Evolutionary conservation across 108 stramenopile species (phyloP), one percentile per base, ranked within the genome.

Genomic region (Cyclotella distinguenda): DNA sequence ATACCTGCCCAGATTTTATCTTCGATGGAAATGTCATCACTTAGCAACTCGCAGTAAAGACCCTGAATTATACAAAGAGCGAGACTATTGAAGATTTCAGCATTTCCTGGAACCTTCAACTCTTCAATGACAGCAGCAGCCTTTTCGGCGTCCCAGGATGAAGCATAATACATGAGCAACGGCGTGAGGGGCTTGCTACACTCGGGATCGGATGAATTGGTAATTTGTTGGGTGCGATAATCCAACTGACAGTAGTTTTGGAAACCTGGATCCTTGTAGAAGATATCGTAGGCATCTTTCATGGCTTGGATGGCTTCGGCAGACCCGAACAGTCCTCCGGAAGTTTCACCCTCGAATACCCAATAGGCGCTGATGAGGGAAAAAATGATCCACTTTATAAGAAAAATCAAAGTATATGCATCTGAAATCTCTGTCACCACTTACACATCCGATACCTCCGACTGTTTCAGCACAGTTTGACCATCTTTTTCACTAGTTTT

Each of bases 281-380:
- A 74, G 22, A 82, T 66, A 48, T 70, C 74, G 28, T 63, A 79
- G 11, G 79, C 76, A 42, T 78, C 58, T 31, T 81, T 75, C 79
- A 81, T 76, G 11, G 39, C 72, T 11, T 28, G 15, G 12, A 84
- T 74, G 10, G 42, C 34, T 30, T 73, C 66, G 13, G 18, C 36
- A 11, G 71, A 46, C 3, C 65, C 70, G 43, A 84, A 81, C 0
- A 80, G 35, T 11, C 83, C 83, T 2, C 0, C 40, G 12, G 33
- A 31, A 8, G 55, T 66, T 43, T 74, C 19, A 11, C 66, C 72
- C 50, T 84, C 83, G 53, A 77, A 84, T 10, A 84, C 66, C 83
- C 82, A 80, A 34, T 58, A 77, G 45, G 71, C 59, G 27, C 77
- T 55, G 34, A 21, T 3, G 16, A 23, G 18, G 1, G 23, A 1